Conservation (phyloP, 768 basidiomycete genomes). For the Calocybe cyanea region DNA sequence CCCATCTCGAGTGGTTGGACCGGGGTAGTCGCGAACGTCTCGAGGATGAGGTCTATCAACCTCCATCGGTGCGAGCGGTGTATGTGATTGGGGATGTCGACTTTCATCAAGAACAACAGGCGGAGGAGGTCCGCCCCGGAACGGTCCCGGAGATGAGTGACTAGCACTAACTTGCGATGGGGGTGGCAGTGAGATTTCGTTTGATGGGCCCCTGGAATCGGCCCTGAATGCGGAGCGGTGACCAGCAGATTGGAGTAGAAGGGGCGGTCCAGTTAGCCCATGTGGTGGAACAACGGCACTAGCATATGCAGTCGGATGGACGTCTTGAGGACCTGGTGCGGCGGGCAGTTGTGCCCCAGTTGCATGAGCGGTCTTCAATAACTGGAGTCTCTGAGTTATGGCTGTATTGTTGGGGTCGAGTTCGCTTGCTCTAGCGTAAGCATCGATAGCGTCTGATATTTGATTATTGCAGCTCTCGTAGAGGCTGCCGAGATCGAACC, state of each 20-base stretch:
- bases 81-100: conserved; percentile 63
- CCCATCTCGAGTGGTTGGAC: conserved; percentile 38
- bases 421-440: conserved; percentile 92
- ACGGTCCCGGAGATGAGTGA: conserved; percentile 67
- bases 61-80: conserved; percentile 78
- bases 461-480: conserved; percentile 99
- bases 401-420: conserved; percentile 83
- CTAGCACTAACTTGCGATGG: conserved; percentile 47
- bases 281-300: conserved; percentile 71
- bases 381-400: conserved; percentile 75
- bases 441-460: conserved; percentile 97
- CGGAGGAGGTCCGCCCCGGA: conserved; percentile 80
- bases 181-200: conserved; percentile 55
- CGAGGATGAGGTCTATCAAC: conserved; percentile 52
- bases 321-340: conserved; percentile 91
- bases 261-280: conserved; percentile 62
- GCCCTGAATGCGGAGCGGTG: conserved; percentile 58
- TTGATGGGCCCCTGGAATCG: conserved; percentile 62
- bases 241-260: conserved; percentile 51
- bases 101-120: conserved; percentile 77
- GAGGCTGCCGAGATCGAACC: conserved; percentile 95
- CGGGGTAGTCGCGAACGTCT: conserved; percentile 32
- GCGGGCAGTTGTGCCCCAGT: conserved; percentile 75
- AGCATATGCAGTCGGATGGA: conserved; percentile 93
- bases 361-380: conserved; percentile 77